Evolutionary conservation across 345 rosid genomes (phyloP), one percentile per base, ranked within the genome.

Genomic region (Capsella bursapastoris): DNA sequence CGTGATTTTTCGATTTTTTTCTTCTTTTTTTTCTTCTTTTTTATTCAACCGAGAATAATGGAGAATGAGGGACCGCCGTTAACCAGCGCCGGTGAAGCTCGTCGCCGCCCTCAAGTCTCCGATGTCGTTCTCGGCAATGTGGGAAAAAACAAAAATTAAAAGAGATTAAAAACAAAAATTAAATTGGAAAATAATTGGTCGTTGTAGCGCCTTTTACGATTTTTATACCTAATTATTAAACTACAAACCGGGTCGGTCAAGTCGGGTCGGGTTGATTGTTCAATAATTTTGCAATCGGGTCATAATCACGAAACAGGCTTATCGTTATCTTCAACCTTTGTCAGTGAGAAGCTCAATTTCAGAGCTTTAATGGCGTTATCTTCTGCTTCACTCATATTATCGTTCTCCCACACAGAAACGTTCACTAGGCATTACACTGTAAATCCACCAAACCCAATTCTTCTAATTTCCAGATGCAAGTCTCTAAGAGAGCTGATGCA

Each of bases 401-500:
- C 77, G 59, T 44, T 74, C 44, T 43, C 82, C 28, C 60, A 62
- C 41, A 9, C 74, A 64, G 70, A 74, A 50, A 28, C 64, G 32
- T 66, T 41, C 40, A 47, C 63, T 5, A 60, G 48, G 40, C 41
- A 7, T 53, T 52, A 68, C 40, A 25, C 52, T 12, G 3, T 44
- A 32, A 68, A 45, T 31, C 15, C 77, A 18, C 55, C 75, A 14
- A 73, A 68, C 67, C 88, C 87, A 1, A 80, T 80, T 34, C 68
- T 82, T 64, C 72, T 78, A 6, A 78, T 90, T 5, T 84, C 87
- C 70, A 84, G 60, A 25, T 87, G 91, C 84, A 73, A 56, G 43
- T 84, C 88, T 65, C 70, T 86, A 27, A 69, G 64, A 56, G 86
- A 85, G 81, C 78, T 88, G n/a, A 87, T 85, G 86, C 94, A 88